Evolutionary conservation across 139 green algal species (phyloP).

Genomic region (Chlorella sp.): DNA sequence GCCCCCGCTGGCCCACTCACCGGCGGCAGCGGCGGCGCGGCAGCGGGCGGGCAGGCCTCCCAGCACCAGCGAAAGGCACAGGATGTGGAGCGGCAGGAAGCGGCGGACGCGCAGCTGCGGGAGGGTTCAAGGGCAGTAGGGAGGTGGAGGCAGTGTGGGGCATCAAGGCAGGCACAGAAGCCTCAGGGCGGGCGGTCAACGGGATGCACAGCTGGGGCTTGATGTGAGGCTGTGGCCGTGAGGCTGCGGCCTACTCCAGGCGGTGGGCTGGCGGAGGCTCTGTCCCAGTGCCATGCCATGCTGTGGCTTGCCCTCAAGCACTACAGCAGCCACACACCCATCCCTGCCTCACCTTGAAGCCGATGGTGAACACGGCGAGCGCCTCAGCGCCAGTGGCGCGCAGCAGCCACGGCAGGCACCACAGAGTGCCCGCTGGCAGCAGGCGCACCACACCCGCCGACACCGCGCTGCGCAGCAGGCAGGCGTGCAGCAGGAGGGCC

Average conservation of each 20-base stretch:
- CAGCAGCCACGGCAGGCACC: slow-evolving; percentile 5
- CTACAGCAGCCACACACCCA: too few relatives aligned
- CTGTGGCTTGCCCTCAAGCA: too few relatives aligned
- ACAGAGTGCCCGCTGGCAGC: background rate
- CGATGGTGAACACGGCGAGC: background rate
- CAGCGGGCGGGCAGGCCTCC: background rate
- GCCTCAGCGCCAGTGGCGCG: background rate
- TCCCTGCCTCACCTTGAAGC: slow-evolving; percentile 17
- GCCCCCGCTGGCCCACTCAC: too few relatives aligned
- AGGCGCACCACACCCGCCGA: background rate
- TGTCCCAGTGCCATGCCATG: too few relatives aligned
- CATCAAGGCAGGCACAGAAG: too few relatives aligned
- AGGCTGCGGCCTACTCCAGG: too few relatives aligned
- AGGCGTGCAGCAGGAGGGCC: background rate
- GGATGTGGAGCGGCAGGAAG: slow-evolving; percentile 16
- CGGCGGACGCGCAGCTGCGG: slow-evolving; percentile 19
- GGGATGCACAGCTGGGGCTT: too few relatives aligned
- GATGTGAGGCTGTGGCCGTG: too few relatives aligned
- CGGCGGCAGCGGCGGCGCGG: background rate
- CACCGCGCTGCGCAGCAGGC: background rate
- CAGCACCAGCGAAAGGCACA: background rate
- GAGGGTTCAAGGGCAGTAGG: background rate
- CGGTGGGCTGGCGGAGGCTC: too few relatives aligned
- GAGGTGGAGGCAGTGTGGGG: background rate
- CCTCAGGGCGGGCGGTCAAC: too few relatives aligned